A percentile compares a stretch with the other conserved stretches of the same genome.
Conservation (phyloP, 176 grass and related monocot genomes). For the Lolium rigidum region DNA sequence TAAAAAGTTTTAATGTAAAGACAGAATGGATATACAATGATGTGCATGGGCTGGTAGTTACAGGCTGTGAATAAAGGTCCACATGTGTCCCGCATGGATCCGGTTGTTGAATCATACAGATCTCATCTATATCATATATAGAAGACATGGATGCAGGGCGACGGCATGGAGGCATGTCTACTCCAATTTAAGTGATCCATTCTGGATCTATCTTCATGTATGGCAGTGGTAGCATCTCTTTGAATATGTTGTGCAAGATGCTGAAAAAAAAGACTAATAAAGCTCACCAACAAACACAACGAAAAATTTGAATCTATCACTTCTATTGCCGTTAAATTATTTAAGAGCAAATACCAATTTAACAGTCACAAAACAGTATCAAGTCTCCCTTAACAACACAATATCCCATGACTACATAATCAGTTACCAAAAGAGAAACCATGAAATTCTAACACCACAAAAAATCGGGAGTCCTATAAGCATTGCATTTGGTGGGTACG, state of each 20-base stretch:
- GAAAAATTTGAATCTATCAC: not conserved
- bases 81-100: too few species aligned
- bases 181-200: too few species aligned
- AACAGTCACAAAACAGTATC: not conserved
- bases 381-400: too few species aligned
- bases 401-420: not conserved
- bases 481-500: not conserved
- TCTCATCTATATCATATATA: too few species aligned
- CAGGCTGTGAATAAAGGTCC: too few species aligned
- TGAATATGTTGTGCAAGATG: conserved; percentile 57
- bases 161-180: too few species aligned
- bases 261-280: conserved; percentile 39
- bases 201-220: too few species aligned
- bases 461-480: not conserved
- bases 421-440: not conserved
- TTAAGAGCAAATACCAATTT: not conserved
- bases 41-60: too few species aligned
- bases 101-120: too few species aligned
- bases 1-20: too few species aligned
- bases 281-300: conserved; percentile 20
- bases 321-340: not conserved
- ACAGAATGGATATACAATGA: too few species aligned
- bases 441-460: not conserved
- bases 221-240: conserved; percentile 48
- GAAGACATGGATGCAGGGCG: too few species aligned